phyloP scores from a whole-genome alignment of 768 basidiomycete genomes.

The Leccinum obscurum region DNA sequence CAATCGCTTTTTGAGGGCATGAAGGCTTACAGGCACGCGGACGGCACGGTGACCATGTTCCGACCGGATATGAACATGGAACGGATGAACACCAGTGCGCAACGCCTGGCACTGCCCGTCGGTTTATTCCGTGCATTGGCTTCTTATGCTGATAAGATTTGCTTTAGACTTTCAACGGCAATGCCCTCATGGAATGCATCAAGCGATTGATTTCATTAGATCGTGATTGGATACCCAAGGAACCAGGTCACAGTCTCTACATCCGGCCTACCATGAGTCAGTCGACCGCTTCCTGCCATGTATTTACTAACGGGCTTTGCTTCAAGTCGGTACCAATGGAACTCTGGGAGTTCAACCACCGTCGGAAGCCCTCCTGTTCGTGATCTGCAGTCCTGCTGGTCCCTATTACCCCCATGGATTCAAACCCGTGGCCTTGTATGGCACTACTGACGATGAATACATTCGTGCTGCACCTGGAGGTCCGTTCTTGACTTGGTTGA shows the following conservation, averaged over 20 bases:
- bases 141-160: constrained; percentile 5
- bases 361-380: constrained; percentile 68
- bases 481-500: constrained; percentile 14
- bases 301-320: constrained; percentile 5
- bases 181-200: constrained; percentile 73
- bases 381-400: constrained; percentile 64
- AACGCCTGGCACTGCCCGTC: constrained; percentile 75
- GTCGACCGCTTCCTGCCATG: constrained; percentile 11
- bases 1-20: constrained; percentile 91
- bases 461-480: constrained; percentile 88
- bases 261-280: constrained; percentile 77
- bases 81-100: constrained; percentile 86
- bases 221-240: constrained; percentile 87
- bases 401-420: constrained; percentile 87
- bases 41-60: constrained; percentile 80
- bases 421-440: constrained; percentile 88
- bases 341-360: constrained; percentile 52
- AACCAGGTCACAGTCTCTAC: constrained; percentile 88
- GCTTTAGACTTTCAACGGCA: constrained; percentile 71
- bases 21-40: constrained; percentile 83
- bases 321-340: constrained; percentile 65
- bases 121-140: constrained; percentile 22
- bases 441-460: constrained; percentile 63
- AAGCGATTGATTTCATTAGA: constrained; percentile 85
- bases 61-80: constrained; percentile 98